A percentile compares a stretch with the other conserved stretches of the same genome.
These are phyloP conservation scores for Anthracocystis setariae DNA, from an alignment of 1,284 basidiomycete genomes.

Conservation along the genomic window DNA sequence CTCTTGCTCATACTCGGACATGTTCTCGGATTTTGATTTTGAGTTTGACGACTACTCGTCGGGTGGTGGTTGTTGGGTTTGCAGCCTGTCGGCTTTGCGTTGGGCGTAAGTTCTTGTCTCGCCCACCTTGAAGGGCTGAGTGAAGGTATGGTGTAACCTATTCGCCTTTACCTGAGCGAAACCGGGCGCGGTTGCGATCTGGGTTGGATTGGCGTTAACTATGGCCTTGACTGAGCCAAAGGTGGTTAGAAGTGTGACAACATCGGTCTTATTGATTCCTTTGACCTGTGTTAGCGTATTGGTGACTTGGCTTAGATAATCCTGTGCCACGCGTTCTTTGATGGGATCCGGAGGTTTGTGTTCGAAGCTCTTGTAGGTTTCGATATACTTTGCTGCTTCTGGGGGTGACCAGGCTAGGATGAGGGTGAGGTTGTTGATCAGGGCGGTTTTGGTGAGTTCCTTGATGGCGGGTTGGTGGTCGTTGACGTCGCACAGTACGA, in stretches of 20 bases:
- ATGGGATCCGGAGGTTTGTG: slow-evolving; percentile 91
- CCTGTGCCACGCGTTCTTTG: slow-evolving; percentile 90
- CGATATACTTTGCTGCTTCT: slow-evolving; percentile 90
- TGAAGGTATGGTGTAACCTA: slow-evolving; percentile 71
- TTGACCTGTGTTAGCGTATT: slow-evolving; percentile 87
- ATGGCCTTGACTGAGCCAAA: slow-evolving; percentile 31
- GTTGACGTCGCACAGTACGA: slow-evolving; percentile 89
- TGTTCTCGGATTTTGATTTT: too few relatives aligned
- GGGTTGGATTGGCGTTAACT: slow-evolving; percentile 72
- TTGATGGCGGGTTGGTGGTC: slow-evolving; percentile 90
- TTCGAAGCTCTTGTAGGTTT: slow-evolving; percentile 91
- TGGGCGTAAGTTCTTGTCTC: slow-evolving; percentile 80
- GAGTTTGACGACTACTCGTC: neutral
- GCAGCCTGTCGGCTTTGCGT: slow-evolving; percentile 62
- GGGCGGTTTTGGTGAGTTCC: slow-evolving; percentile 81
- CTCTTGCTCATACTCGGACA: too few relatives aligned
- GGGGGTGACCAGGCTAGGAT: slow-evolving; percentile 88
- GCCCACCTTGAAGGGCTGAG: slow-evolving; percentile 71
- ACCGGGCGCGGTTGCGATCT: slow-evolving; percentile 85
- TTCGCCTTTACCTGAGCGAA: slow-evolving; percentile 94
- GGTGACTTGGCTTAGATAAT: slow-evolving; percentile 82
- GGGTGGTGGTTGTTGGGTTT: neutral
- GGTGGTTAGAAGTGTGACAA: slow-evolving; percentile 80
- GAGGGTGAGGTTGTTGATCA: slow-evolving; percentile 91
- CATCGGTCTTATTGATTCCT: slow-evolving; percentile 97